A percentile compares a stretch with the other conserved stretches of the same genome.
These are phyloP conservation scores for Cetradonia linearis DNA, from an alignment of 495 filamentous ascomycete species.

Conservation along the genomic window DNA sequence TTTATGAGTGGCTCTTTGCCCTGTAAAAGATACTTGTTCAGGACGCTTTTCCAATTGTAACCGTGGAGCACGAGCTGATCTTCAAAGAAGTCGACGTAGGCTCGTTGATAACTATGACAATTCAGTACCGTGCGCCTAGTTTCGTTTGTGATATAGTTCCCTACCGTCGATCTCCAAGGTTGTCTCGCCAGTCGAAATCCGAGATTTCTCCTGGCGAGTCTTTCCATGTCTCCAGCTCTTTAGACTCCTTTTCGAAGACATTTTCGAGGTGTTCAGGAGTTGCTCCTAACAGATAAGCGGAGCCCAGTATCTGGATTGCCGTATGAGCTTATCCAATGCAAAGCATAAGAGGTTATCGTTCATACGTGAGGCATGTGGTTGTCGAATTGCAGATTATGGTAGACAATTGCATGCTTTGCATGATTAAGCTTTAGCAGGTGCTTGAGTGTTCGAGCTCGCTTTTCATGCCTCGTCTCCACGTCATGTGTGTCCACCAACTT, in stretches of 20 bases:
- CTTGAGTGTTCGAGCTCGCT: slow-evolving; percentile 71
- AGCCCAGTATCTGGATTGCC: slow-evolving; percentile 50
- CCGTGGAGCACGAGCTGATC: slow-evolving; percentile 54
- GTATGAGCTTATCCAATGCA: slow-evolving; percentile 20
- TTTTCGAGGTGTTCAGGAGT: slow-evolving; percentile 56
- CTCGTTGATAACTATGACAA: slow-evolving; percentile 63
- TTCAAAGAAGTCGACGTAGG: slow-evolving; percentile 79
- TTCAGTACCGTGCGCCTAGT: not conserved
- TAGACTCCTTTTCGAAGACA: slow-evolving; percentile 68
- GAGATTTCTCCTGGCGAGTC: slow-evolving; percentile 77
- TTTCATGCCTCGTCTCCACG: slow-evolving; percentile 69
- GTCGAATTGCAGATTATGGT: slow-evolving; percentile 65
- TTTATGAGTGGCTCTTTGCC: slow-evolving; percentile 67
- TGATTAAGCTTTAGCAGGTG: slow-evolving; percentile 87
- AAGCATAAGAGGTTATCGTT: slow-evolving; percentile 5
- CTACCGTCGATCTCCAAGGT: slow-evolving; percentile 57
- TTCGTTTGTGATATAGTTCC: slow-evolving; percentile 9
- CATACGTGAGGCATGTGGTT: slow-evolving; percentile 79
- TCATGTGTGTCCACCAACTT: slow-evolving; percentile 61
- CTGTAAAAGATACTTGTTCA: slow-evolving; percentile 58
- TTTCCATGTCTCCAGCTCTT: slow-evolving; percentile 66
- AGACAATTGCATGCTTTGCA: slow-evolving; percentile 75
- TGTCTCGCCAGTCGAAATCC: slow-evolving; percentile 75
- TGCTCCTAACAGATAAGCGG: slow-evolving; percentile 76
- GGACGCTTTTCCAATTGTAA: slow-evolving; percentile 66